These are phyloP conservation scores for Cryptosporidium ubiquitum DNA, from an alignment of 169 alveolate species.

Conservation along the genomic window DNA sequence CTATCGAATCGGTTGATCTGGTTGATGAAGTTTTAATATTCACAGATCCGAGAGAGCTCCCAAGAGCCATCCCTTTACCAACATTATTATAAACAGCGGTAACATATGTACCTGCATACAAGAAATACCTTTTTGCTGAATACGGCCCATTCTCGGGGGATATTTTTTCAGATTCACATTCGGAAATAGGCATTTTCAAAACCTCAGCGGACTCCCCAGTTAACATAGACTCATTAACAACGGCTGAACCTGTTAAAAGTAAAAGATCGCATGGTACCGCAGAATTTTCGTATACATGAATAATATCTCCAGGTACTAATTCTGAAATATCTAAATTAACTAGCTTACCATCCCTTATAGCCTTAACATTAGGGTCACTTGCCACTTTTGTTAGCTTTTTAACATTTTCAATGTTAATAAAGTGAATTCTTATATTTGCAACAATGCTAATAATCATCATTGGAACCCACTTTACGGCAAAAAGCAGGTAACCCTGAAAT, in stretches of 20 bases:
- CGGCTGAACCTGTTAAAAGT: conserved; percentile 83
- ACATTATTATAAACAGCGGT: conserved; percentile 62
- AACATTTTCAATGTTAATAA: conserved; percentile 69
- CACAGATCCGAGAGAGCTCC: background rate
- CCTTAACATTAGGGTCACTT: conserved; percentile 54
- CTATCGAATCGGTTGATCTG: conserved; percentile 52
- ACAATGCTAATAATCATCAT: conserved; percentile 76
- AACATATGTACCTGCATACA: conserved; percentile 80
- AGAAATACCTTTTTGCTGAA: conserved; percentile 74
- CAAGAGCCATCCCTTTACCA: conserved; percentile 21
- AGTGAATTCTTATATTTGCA: conserved; percentile 68
- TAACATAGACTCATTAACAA: conserved; percentile 87
- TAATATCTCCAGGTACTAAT: conserved; percentile 88
- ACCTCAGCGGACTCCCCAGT: conserved; percentile 88
- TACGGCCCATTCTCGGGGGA: conserved; percentile 79
- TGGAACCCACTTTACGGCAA: conserved; percentile 72
- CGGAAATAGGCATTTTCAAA: conserved; percentile 81
- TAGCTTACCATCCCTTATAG: conserved; percentile 44
- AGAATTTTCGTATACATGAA: conserved; percentile 81
- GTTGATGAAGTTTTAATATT: conserved; percentile 45
- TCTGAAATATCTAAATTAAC: conserved; percentile 66
- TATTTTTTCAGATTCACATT: conserved; percentile 50
- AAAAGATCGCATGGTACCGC: conserved; percentile 86
- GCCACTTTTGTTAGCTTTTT: conserved; percentile 71
- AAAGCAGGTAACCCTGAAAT: conserved; percentile 78